Percentiles rank a stretch among this genome's conserved stretches.
These are phyloP conservation scores for Spathaspora hagerdaliae DNA, from an alignment of 805 yeast genomes.

Conservation along the genomic window DNA sequence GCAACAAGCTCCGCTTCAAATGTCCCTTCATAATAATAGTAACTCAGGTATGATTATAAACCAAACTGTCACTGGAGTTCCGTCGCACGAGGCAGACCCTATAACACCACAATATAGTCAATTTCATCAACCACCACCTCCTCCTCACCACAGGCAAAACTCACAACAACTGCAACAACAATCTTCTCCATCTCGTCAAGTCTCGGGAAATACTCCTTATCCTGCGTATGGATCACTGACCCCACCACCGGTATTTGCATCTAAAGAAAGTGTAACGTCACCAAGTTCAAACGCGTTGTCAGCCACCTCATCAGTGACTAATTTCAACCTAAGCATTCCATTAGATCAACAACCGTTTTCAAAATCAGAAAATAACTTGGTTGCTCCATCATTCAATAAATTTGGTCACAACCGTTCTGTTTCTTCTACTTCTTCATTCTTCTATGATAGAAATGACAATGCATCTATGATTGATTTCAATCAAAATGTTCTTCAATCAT, in stretches of 20 bases:
- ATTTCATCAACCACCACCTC: conserved; percentile 1
- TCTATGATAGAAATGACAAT: conserved; percentile 29
- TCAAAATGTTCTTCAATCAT: conserved; percentile 49
- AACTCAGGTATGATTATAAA: background rate
- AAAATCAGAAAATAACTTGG: conserved; percentile 25
- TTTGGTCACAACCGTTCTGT: conserved; percentile 30
- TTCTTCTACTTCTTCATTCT: conserved; percentile 35
- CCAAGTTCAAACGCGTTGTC: conserved; percentile 28
- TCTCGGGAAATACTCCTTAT: conserved; percentile 8
- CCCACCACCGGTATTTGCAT: conserved; percentile 26
- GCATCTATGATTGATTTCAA: conserved; percentile 44
- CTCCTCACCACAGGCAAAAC: background rate
- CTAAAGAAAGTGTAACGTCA: conserved; percentile 9
- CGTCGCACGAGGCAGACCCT: background rate
- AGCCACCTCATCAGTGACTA: conserved; percentile 33
- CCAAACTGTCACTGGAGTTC: background rate
- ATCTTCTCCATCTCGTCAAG: background rate
- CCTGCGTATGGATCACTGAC: conserved; percentile 18
- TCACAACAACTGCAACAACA: conserved; percentile 1
- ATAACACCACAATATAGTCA: conserved; percentile 1
- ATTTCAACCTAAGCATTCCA: conserved; percentile 19
- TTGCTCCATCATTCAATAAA: conserved; percentile 11
- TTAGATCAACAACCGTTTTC: conserved; percentile 8
- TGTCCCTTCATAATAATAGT: background rate
- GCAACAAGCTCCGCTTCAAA: background rate